Evolutionary conservation across 306 rosid species (phyloP).

Genomic region (Canavalia ensiformis): DNA sequence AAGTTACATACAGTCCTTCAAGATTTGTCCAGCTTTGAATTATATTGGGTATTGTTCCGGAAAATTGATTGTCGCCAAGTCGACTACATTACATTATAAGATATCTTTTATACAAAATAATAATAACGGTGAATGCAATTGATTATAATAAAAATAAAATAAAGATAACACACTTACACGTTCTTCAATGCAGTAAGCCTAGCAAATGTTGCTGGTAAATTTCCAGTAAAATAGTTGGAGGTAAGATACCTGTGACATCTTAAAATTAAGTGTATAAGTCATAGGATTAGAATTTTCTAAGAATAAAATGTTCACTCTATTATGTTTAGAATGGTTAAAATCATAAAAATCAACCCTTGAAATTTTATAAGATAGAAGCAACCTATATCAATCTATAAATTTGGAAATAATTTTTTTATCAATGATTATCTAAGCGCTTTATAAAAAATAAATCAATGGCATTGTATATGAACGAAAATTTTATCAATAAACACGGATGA

Average conservation of each 20-base stretch:
- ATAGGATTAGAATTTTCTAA: too few relatives aligned
- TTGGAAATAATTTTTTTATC: not conserved
- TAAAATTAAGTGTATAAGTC: too few relatives aligned
- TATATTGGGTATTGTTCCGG: conserved; percentile 68
- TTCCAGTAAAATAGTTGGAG: too few relatives aligned
- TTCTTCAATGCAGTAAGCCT: conserved; percentile 50
- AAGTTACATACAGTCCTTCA: conserved; percentile 54
- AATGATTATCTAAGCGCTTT: not conserved
- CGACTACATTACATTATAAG: conserved; percentile 59
- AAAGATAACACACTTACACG: conserved; percentile 55
- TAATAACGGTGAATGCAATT: not conserved
- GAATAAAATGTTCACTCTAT: too few relatives aligned
- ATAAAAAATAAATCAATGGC: not conserved
- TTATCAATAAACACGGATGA: not conserved
- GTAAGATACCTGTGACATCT: too few relatives aligned
- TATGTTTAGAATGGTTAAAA: too few relatives aligned
- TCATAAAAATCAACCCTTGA: not conserved
- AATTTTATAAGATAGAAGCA: conserved; percentile 16
- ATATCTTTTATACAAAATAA: not conserved
- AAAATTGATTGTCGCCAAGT: conserved; percentile 64
- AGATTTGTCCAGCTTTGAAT: conserved; percentile 70
- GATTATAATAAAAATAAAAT: not conserved
- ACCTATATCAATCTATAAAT: not conserved
- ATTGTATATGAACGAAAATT: not conserved
- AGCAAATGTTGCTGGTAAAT: conserved; percentile 23